Conservation (phyloP, 805 yeast species). For the Citeromyces matritensis region DNA sequence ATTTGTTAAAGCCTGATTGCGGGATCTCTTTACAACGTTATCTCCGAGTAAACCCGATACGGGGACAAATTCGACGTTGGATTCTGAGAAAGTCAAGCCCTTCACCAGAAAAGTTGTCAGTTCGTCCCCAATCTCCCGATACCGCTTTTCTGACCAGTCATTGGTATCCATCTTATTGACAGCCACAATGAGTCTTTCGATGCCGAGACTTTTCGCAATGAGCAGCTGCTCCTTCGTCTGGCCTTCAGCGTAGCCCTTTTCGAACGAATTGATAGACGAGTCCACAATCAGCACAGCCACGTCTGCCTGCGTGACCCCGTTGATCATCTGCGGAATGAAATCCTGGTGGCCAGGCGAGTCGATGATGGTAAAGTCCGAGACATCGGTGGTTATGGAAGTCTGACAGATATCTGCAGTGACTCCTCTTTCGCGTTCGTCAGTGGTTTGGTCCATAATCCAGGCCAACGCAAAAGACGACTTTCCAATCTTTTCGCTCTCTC, state of each 20-base stretch:
- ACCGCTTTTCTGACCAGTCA: constrained; percentile 40
- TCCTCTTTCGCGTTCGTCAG: constrained; percentile 62
- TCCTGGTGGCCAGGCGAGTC: constrained; percentile 83
- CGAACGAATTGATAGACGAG: constrained; percentile 50
- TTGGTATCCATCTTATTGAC: constrained; percentile 60
- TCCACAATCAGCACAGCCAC: constrained; percentile 62
- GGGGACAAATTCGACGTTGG: constrained; percentile 39
- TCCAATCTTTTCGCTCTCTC: constrained; percentile 53
- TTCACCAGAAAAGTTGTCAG: constrained; percentile 32
- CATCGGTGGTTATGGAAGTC: constrained; percentile 43
- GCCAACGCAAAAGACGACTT: constrained; percentile 74
- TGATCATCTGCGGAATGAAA: constrained; percentile 76
- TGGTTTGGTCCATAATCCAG: constrained; percentile 75
- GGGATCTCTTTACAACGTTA: constrained; percentile 36
- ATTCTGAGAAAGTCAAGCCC: constrained; percentile 31
- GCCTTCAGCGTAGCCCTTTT: constrained; percentile 55
- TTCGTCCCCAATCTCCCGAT: constrained; percentile 29
- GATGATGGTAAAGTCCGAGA: constrained; percentile 46
- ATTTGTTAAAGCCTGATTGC: constrained; percentile 4
- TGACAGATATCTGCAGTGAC: constrained; percentile 71
- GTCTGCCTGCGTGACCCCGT: constrained; percentile 72
- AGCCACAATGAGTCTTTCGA: constrained; percentile 43
- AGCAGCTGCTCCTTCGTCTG: constrained; percentile 71
- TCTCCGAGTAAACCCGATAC: constrained; percentile 57
- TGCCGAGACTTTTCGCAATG: constrained; percentile 52